Base-by-base conservation (phyloP, 805 yeast genomes). In the Wickerhamiella occidentalis region DNA sequence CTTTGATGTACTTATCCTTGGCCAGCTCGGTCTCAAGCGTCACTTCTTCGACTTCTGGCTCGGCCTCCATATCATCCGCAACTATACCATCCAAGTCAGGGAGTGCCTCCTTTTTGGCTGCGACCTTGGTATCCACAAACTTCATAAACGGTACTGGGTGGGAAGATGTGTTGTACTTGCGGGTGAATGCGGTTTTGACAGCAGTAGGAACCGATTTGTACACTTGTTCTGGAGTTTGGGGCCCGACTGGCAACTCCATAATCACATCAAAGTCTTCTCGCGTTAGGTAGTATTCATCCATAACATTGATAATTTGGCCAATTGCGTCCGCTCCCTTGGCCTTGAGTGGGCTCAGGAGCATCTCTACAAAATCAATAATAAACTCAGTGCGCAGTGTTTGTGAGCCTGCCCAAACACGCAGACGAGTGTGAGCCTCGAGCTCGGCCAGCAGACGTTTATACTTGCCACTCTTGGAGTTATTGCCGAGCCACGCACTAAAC, bases 221-320 rank as follows among this genome's bases (percentile, higher is more conserved):
- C 30, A 64, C 59, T 13, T 64, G 72, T 12, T 71, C 73, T 28
- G 70, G 68, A 25, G 58, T 60, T 28, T 63, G 63, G 6, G 64
- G 60, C 0, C 95, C 95, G 11, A 87, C 80, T 15, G 85, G 82
- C 53, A 88, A 76, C 54, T 88, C 96, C 75, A 86, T 72, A 9
- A 92, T 68, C 19, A 74, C 74, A 60, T 90, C 97, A 88, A 94
- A 90, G 64, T 92, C 97, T 51, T 88, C 95, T 58, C 78, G 82
- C 6, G 95, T 83, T 35, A 92, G 64, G 59, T 78, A 92, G 64
- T 92, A 92, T 30, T 77, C 71, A 64, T 92, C 99, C 83, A 92
- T 74, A 1, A 77, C 58, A n/a, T 71, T 69, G 45, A 92, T 78
- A 2, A 83, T 81, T 2, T 73, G 75, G 0, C 69, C 69, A 28